Evolutionary conservation across 768 basidiomycete species (phyloP), one percentile per base, ranked within the genome.

Genomic region (Pulveroboletus ravenelii): DNA sequence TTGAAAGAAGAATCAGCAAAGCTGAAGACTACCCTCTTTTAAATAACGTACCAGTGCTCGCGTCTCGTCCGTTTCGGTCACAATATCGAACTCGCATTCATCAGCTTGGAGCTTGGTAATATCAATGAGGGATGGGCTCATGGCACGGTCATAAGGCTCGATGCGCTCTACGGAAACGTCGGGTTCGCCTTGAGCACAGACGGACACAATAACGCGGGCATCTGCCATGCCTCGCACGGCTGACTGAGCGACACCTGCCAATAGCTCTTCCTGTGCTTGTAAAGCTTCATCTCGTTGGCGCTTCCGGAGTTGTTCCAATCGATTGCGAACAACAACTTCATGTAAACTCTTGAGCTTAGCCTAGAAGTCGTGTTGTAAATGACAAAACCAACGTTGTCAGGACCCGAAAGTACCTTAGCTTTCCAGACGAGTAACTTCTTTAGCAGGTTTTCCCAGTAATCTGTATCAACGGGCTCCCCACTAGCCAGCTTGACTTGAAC

Each of bases 381-480:
- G 14, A 37, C 35, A 14, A 27, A 50, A 29, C 23, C 17, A 25
- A 36, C 8, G 42, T n/a, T 14, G 41, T 49, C 41, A 27, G 40
- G 1, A 48, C 45, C 36, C 7, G 1, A 57, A 60, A 43, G 8
- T 58, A 92, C 93, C 75, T 97, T 97, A 18, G 96, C 89, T 72
- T 98, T 98, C 86, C 91, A 96, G 3, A 98, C 95, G 20, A 97
- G 74, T 31, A 99, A 69, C 66, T 89, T 96, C 69, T 93, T 89
- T 50, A 98, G 69, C 8, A 99, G 71, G 41, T 82, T 78, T 70
- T 98, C 96, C 96, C 96, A 99, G 64, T 98, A 99, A 67, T 99
- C 96, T 10, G 84, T 89, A 69, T 99, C 96, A 32, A 99, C 80
- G 2, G 93, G 93, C 69, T 97, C 94, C 31, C 93, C 91, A 55